These are phyloP conservation scores for Lecanosticta acicola DNA, from an alignment of 2,329 filamentous ascomycete genomes.

Conservation along the genomic window DNA sequence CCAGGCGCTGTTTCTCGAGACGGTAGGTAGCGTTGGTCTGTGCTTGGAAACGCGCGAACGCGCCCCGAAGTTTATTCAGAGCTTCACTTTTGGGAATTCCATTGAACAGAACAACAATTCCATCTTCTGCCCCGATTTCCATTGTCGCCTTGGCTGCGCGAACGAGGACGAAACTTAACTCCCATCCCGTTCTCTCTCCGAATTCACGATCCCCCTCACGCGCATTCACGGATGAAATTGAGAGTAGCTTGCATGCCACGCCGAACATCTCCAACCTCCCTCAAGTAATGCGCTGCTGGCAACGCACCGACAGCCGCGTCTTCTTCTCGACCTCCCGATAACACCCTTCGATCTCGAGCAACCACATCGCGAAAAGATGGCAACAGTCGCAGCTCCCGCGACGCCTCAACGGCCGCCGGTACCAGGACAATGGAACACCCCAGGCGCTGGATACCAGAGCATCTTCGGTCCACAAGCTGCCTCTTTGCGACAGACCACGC, in stretches of 20 bases:
- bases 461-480: conserved; percentile 32
- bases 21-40: too few species aligned
- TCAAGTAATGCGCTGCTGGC: conserved; percentile 17
- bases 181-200: background rate
- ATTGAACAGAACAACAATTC: background rate
- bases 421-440: conserved; percentile 21
- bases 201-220: background rate
- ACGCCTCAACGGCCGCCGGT: conserved; percentile 73
- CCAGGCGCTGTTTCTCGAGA: too few species aligned
- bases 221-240: background rate
- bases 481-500: conserved; percentile 24
- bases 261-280: conserved; percentile 3
- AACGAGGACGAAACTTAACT: background rate
- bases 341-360: background rate
- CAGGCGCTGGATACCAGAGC: conserved; percentile 8
- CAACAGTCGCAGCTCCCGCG: conserved; percentile 23
- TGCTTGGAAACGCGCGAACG: too few species aligned
- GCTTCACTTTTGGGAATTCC: background rate
- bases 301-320: conserved; percentile 7
- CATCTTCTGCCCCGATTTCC: background rate
- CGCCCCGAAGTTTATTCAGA: too few species aligned
- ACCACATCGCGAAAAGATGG: conserved; percentile 19
- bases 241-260: conserved; percentile 1
- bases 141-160: background rate
- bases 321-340: conserved; percentile 6